Base-by-base conservation (phyloP, 2,329 filamentous ascomycete species). In the Ilyonectria mors-panacis region DNA sequence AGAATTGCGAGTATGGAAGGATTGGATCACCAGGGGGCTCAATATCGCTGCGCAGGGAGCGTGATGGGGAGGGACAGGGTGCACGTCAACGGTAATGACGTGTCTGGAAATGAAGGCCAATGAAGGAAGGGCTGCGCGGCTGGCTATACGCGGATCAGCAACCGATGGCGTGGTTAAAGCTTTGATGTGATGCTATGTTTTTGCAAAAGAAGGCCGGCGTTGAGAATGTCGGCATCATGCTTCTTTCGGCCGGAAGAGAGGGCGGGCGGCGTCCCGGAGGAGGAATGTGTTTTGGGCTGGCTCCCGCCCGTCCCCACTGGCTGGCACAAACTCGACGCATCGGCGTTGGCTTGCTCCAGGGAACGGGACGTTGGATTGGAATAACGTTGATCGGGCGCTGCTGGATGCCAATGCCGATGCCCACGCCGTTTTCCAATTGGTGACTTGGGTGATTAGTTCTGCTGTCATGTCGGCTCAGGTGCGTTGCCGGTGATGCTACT, bases 41-140 rank as follows among this genome's bases (percentile, higher is more conserved):
- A 28, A 39, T 17, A 21, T 37, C 33, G 39, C 51, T 35, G 59
- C 45, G 30, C 50, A 48, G 42, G 54, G 56, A 44, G 54, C 12
- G 44, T 28, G 39, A 39, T 39, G 39, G 39, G n/a, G 30, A 59
- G 30, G 53, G 56, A 63, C 45, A 33, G 53, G 53, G 60, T 56
- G 54, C 59, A 62, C 59, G 44, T 47, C 26, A 55, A 48, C 48
- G 26, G 19, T 33, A 51, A 65, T 65, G 57, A 60, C 56, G 63
- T 59, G 62, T 35, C 42, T 60, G 56, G 21, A 51, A 44, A 65
- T 28, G 37, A 37, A 33, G 33, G 55, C 54, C 39, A 47, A 58
- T 35, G 30, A 59, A 17, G 21, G 23, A 47, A 17, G 17, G 61
- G 23, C 39, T 19, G 44, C 50, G 63, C 33, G n/a, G 44, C 63